Evolutionary conservation across 768 basidiomycete species (phyloP), one percentile per base, ranked within the genome.

Genomic region (Amanita fuliginea): DNA sequence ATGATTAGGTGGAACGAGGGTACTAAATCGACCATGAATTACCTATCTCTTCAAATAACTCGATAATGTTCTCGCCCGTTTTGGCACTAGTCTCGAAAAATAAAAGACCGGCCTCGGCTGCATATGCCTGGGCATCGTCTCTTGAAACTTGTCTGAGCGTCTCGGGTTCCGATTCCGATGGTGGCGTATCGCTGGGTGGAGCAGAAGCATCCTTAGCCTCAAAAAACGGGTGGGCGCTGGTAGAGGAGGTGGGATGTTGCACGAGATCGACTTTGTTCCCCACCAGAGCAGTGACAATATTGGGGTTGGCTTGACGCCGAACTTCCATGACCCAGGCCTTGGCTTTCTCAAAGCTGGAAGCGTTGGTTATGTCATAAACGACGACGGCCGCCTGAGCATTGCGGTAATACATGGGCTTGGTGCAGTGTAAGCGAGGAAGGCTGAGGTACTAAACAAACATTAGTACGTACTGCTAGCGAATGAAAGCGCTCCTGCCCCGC

Each of bases 321-420:
- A 99, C 76, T 67, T 99, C 96, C 71, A 96, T 97, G 51, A 99
- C 93, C 96, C 96, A 98, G 26, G 94, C 92, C 73, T 98, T 97
- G 48, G 96, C 96, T 67, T 98, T 98, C 66, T 98, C 95, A 52
- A 99, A 74, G 60, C 92, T 95, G 51, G 86, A 78, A 40, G 90
- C 87, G 67, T 97, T 96, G 44, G 95, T 98, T 51, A 98, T 83
- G 63, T 97, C 96, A 65, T 97, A 98, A 16, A 98, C 94, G 7
- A 99, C 96, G 36, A 98, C 93, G 28, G 95, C 95, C 3, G 95
- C 94, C 64, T 94, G 90, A 8, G 95, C 92, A 60, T 98, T 97
- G 60, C 96, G 88, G 66, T 96, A 97, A 65, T 96, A 96, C 95
- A 98, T 98, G 42, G 96, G 95, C 87, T 90, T 30, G 37, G 45